Evolutionary conservation across 2,329 filamentous ascomycete species (phyloP), one percentile per base, ranked within the genome.

Genomic region (Beauveria scarabaeidicola): DNA sequence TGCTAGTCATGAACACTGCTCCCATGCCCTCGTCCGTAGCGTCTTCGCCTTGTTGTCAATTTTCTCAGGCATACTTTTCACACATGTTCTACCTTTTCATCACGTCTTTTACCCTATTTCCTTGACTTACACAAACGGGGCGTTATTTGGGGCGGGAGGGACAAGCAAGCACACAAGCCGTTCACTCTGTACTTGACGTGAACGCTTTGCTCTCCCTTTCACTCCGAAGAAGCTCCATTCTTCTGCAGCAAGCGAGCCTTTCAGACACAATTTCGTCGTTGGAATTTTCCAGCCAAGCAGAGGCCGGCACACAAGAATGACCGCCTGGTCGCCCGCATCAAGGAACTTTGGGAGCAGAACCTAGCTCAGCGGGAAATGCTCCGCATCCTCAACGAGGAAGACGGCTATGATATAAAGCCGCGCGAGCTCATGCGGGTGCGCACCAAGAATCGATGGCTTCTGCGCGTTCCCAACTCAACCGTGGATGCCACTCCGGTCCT

Each of bases 281-380:
- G 90, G 90, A 81, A 84, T 8, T 93, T 94, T 65, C 89, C 89
- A 15, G 83, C 81, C 61, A 90, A 90, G 70, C 85, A 89, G 65
- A 85, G 86, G 61, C 85, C 85, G 0, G 85, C 86, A 1, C 83
- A 91, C 68, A 88, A 88, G 67, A 87, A 91, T 69, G 76, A 79
- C 15, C 77, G 76, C 25, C 80, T 93, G 8, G 83, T 89, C 44
- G 81, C 80, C 19, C 83, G 90, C 32, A 81, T 93, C 62, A 86
- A 85, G 68, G 82, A 92, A 73, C 78, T 94, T 66, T 94, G 90
- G 90, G 86, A 90, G 69, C 78, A 77, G 65, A 94, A 93, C 68
- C 78, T 84, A 15, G 80, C 77, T 19, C 88, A 91, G 70, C 81
- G 81, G 61, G 86, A 91, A 64, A 94, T 94, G 83, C 77, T 91